Evolutionary conservation across 2,329 filamentous ascomycete species (phyloP).

Genomic region (Aspergillus ustus): DNA sequence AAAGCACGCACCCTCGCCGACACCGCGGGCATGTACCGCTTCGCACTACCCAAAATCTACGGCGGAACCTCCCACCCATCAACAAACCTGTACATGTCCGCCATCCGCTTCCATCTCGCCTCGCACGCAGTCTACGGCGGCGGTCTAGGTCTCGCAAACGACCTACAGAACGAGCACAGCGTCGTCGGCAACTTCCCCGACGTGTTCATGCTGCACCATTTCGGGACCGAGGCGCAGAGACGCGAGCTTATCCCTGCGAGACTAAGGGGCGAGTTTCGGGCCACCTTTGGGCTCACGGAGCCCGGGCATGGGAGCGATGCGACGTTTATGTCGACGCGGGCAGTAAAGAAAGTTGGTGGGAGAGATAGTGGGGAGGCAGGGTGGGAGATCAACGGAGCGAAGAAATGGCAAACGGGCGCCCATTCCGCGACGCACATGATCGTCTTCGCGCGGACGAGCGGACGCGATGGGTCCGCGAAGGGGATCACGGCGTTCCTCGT

Average conservation of each 20-base stretch:
- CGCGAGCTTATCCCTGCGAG: conserved; percentile 58
- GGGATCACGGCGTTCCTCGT: conserved; percentile 68
- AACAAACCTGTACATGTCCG: conserved; percentile 67
- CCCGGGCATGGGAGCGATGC: conserved; percentile 66
- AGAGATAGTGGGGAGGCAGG: conserved; percentile 41
- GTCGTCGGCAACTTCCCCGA: conserved; percentile 68
- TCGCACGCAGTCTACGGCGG: conserved; percentile 48
- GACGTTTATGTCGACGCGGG: conserved; percentile 64
- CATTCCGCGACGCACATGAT: conserved; percentile 66
- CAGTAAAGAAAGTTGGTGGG: conserved; percentile 34
- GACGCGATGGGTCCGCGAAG: conserved; percentile 55
- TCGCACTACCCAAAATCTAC: conserved; percentile 61
- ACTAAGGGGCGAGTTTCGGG: conserved; percentile 58
- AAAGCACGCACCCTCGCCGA: conserved; percentile 59
- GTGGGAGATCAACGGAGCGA: conserved; percentile 58
- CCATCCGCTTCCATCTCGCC: conserved; percentile 63
- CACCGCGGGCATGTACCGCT: conserved; percentile 64
- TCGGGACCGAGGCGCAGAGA: conserved; percentile 61
- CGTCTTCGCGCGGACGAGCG: conserved; percentile 64
- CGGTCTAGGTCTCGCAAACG: conserved; percentile 65
- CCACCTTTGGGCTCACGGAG: conserved; percentile 67
- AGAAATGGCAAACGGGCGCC: conserved; percentile 70
- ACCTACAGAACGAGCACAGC: conserved; percentile 67
- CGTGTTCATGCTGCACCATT: conserved; percentile 65
- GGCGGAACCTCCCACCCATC: conserved; percentile 52